Percentiles rank a stretch among this genome's conserved stretches.
phyloP scores from a whole-genome alignment of 176 grass and related monocot species.

The Triticum urartu region DNA sequence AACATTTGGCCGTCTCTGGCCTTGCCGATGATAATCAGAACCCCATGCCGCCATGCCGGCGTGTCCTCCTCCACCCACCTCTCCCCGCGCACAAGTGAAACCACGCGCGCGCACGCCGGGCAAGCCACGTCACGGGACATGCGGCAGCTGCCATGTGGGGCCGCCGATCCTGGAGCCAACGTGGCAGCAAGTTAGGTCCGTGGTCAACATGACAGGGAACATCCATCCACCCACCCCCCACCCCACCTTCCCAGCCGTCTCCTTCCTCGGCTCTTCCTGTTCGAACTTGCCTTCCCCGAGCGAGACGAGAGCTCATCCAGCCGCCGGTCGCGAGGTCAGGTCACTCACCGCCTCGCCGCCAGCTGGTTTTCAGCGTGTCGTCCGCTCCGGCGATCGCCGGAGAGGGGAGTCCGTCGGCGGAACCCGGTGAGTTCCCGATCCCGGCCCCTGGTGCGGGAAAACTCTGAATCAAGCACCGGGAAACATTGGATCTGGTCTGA shows the following conservation, averaged over 20 bases:
- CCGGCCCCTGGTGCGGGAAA: not conserved
- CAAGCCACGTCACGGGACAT: not conserved
- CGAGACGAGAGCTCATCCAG: not conserved
- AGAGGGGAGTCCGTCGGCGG: not conserved
- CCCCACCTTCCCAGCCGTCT: not conserved
- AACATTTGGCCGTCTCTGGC: not conserved
- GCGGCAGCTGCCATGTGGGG: not conserved
- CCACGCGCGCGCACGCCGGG: too few species aligned
- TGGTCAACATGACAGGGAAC: not conserved
- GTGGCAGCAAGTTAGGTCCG: not conserved
- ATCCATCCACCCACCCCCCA: not conserved
- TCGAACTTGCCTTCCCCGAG: not conserved
- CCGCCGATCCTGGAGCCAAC: not conserved
- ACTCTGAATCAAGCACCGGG: not conserved
- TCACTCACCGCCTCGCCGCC: not conserved
- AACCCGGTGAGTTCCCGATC: slow-evolving; percentile 24
- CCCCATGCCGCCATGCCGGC: not conserved
- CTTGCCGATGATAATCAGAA: not conserved
- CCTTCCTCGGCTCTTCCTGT: not conserved
- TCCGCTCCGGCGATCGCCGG: not conserved
- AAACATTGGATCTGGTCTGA: not conserved
- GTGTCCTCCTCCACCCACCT: not conserved
- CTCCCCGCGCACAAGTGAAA: not conserved
- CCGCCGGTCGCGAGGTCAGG: not conserved
- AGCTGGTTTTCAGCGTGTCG: not conserved